Evolutionary conservation across 257 asterid genomes (phyloP), one percentile per base, ranked within the genome.

Genomic region (Marsdenia floribunda): DNA sequence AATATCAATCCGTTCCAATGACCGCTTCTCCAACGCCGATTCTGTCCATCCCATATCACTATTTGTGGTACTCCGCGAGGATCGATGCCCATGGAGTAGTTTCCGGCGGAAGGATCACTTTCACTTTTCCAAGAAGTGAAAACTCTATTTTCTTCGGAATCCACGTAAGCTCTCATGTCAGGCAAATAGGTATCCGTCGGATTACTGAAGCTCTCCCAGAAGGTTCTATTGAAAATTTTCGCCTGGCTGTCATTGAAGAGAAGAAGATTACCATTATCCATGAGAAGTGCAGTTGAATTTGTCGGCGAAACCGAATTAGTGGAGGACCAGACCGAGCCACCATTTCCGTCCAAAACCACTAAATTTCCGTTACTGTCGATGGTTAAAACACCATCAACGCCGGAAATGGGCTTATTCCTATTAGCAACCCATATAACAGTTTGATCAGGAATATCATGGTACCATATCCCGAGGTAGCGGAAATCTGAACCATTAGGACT

Each of bases 401-500:
- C 94, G 0, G 84, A 64, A 6, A 93, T 75, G 2, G 97, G 97
- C 0, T 33, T 82, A n/a, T 83, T 83, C 52, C 90, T 80, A 47
- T 93, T 93, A 5, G 97, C 98, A 22, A 89, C 96, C 98, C 98
- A 93, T 7, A 88, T 87, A 9, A 88, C 76, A 6, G 93, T 61
- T 57, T 82, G 79, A 14, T 66, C 75, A 15, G 75, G 40, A 21
- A 84, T 14, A 24, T 59, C 38, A 58, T 72, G 16, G 60, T 83
- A 87, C 97, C 96, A 93, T 58, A 93, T 88, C 38, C 97, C 98
- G 21, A 88, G 83, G 37, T 90, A 90, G 21, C 97, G 85, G 5
- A 76, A 26, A 33, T 46, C 38, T 0, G 97, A 83, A 66, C 58
- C 81, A 53, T 66, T 71, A 26, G 92, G 90, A 82, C 90, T 83